Base-by-base conservation (phyloP, 768 basidiomycete species). In the Hygrophoropsis aurantiaca region DNA sequence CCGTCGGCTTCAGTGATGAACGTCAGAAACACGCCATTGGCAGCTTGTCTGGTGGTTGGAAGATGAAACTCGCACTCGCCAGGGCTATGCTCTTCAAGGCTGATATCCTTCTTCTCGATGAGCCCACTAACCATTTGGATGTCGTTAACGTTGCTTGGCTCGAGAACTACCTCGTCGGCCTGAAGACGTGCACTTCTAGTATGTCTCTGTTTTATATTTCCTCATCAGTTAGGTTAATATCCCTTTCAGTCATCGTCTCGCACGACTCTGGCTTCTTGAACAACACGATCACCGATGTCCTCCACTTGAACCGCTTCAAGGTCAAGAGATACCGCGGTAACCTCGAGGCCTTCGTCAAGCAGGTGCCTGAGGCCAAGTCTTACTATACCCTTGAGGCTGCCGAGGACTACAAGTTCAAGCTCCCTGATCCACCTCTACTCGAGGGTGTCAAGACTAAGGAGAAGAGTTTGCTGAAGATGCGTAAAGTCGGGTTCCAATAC, bases 361-460 rank as follows among this genome's bases (percentile, higher is more conserved):
- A 79, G 57, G 94, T 97, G 49, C 94, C 94, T 36, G 94, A 97
- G 75, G 94, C 94, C 69, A 94, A 88, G 77, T 91, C 93, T 7
- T 97, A 97, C 81, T 97, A 93, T 79, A 90, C 88, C 52, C 90
- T 97, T 58, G 85, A 95, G 74, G 91, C 94, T 49, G 81, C 83
- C 44, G 94, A 95, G 74, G 91, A 95, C 79, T 97, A 97, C 85
- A 88, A 83, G 75, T 97, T 97, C 85, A 94, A 93, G 83, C 85
- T 97, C 59, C 94, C 94, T 47, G 87, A 92, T 64, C 94, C 94
- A 44, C 94, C 94, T 64, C 84, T 97, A 55, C 88, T 97, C 53
- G 94, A 97, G 56, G 94, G 94, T 87, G 94, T 97, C 76, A 97
- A 97, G 87, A 97, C 94, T 64, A 97, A 97, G 81, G 94, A 97